Conservation (phyloP, 2,329 filamentous ascomycete species). For the Scleromitrula shiraiana region DNA sequence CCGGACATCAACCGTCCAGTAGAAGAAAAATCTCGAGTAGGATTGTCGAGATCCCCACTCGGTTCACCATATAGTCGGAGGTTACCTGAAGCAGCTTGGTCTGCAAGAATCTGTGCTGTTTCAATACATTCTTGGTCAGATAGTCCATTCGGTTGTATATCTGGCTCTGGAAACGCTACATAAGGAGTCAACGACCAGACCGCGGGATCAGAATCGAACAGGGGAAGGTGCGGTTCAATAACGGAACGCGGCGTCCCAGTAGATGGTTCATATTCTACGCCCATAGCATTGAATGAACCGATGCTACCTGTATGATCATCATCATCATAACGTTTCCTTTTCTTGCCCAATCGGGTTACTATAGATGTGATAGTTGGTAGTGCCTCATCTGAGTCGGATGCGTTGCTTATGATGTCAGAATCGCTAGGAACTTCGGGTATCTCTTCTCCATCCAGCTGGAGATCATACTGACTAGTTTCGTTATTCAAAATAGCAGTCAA, state of each 20-base stretch:
- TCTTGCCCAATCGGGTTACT: conserved; percentile 36
- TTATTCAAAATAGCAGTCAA: conserved; percentile 38
- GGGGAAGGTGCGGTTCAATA: conserved; percentile 20
- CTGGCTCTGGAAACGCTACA: conserved; percentile 52
- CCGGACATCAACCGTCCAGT: conserved; percentile 33
- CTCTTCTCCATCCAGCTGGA: conserved; percentile 14
- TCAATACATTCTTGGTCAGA: conserved; percentile 55
- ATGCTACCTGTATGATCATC: conserved; percentile 24
- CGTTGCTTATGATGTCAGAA: conserved; percentile 35
- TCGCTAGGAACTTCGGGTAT: conserved; percentile 20
- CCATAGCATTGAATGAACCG: conserved; percentile 24
- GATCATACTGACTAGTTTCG: conserved; percentile 21
- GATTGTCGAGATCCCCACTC: conserved; percentile 1
- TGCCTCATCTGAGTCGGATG: conserved; percentile 49
- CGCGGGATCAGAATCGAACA: conserved; percentile 28
- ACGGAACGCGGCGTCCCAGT: conserved; percentile 22
- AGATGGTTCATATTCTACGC: conserved; percentile 23
- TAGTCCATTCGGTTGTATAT: conserved; percentile 20
- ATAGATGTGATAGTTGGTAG: conserved; percentile 42
- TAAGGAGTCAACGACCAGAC: conserved; percentile 42
- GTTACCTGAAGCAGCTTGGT: conserved; percentile 54
- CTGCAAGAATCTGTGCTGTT: conserved; percentile 62
- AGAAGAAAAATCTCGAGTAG: conserved; percentile 12
- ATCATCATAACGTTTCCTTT: conserved; percentile 26
- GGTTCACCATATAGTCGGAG: conserved; percentile 23